phyloP scores from a whole-genome alignment of 768 basidiomycete species.

The Boletus fagicola region DNA sequence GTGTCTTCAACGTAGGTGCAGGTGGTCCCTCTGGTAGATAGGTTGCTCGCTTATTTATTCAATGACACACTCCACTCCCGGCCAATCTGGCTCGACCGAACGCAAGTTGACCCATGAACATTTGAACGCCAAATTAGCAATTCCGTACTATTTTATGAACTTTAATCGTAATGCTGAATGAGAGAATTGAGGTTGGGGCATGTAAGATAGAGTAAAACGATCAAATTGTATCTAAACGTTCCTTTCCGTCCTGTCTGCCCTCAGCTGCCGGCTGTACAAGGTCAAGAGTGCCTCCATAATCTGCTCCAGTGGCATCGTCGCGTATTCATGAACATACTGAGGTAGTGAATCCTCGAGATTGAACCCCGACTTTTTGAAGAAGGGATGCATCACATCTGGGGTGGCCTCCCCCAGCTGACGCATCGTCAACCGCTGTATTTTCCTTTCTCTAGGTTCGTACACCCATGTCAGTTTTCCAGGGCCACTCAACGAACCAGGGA shows the following conservation, averaged over 20 bases:
- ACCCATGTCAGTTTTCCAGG: conserved; percentile 33
- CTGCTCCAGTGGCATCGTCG: conserved; percentile 76
- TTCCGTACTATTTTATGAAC: neutral
- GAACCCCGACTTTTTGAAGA: conserved; percentile 82
- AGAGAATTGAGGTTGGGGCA: neutral
- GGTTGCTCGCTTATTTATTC: conserved; percentile 9
- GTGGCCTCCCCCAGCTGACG: conserved; percentile 87
- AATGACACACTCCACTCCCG: neutral
- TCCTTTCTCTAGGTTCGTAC: conserved; percentile 57
- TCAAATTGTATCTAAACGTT: neutral
- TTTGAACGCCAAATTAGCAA: neutral
- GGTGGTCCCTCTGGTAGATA: conserved; percentile 34
- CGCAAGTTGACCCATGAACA: neutral
- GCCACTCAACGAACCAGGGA: neutral
- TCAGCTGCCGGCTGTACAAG: conserved; percentile 73
- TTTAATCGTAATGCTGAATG: neutral
- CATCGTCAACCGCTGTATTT: conserved; percentile 79
- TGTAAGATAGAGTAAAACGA: conserved; percentile 1
- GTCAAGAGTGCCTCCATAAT: conserved; percentile 79
- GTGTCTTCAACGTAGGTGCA: conserved; percentile 73
- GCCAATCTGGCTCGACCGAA: neutral
- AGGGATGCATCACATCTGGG: conserved; percentile 83
- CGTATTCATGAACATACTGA: conserved; percentile 85
- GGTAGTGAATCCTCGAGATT: conserved; percentile 82
- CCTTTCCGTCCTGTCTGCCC: conserved; percentile 28